phyloP scores from a whole-genome alignment of 768 basidiomycete species.

The Filobasidium wieringae region DNA sequence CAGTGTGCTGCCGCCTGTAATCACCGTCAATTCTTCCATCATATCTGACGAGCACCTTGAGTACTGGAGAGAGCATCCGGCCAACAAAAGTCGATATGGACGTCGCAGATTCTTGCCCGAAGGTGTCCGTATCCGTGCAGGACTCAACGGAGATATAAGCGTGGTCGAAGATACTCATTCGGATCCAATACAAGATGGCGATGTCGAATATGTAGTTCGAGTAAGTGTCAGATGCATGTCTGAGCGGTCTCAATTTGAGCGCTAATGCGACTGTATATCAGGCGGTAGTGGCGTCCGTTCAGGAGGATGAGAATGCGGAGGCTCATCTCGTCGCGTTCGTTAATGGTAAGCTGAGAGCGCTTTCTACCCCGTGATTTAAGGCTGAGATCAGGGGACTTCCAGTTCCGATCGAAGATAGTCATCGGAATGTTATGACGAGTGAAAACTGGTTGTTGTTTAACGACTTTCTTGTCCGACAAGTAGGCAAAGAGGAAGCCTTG shows the following conservation, averaged over 20 bases:
- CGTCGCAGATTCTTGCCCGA: constrained; percentile 20
- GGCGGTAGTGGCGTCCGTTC: constrained; percentile 5
- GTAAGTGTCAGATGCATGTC: not conserved
- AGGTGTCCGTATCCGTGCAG: not conserved
- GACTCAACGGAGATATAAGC: not conserved
- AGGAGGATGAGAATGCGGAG: constrained; percentile 71
- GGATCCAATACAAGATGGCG: not conserved
- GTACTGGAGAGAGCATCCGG: constrained; percentile 59
- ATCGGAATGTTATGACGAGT: no score
- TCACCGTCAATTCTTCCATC: constrained; percentile 75
- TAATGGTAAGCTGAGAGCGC: constrained; percentile 48
- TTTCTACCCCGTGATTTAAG: not conserved
- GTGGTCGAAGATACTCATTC: not conserved
- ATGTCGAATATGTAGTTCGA: constrained; percentile 6
- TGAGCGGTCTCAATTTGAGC: not conserved
- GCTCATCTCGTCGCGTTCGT: constrained; percentile 82
- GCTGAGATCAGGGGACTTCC: not conserved
- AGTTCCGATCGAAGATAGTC: constrained; percentile 7
- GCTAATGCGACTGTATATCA: not conserved
- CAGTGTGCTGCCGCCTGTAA: constrained; percentile 67
- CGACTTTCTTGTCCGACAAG: constrained; percentile 78
- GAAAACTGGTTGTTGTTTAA: constrained; percentile 88
- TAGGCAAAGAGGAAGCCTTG: constrained; percentile 74
- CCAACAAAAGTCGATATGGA: not conserved
- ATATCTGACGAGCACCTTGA: constrained; percentile 60